Base-by-base conservation (phyloP, 805 yeast species). In the Spencermartinsiella europaea region DNA sequence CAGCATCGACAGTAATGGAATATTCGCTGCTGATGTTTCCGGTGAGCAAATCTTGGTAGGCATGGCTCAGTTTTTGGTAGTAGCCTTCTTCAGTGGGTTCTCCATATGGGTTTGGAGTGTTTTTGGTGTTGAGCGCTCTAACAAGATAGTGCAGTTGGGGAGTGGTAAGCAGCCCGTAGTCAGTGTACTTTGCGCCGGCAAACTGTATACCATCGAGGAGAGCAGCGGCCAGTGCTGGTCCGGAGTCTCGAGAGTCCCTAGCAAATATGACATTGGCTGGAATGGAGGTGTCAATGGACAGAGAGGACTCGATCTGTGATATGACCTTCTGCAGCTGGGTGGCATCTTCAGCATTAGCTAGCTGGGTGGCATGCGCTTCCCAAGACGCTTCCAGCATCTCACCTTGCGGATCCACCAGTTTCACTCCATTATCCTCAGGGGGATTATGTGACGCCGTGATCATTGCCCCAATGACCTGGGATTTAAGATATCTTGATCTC, bases 381-480 rank as follows among this genome's bases (percentile, higher is more conserved):
- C 99, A 93, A 4, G 72, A 57, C 45, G 80, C 79, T 47, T 78
- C 83, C 55, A 90, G 74, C 97, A 90, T 90, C 52, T 85, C 88
- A 21, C 98, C 97, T 62, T 75, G 57, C 38, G 98, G 97, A 55
- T 91, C 98, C 20, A 91, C 87, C n/a, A 93, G 73, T 66, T 91
- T 91, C 42, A 88, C 91, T 22, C 96, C 96, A 57, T 88, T 88
- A 62, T 90, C 97, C 36, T 72, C 71, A 0, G 97, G 95, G 0
- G 96, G 96, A 59, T 89, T 89, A 65, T 89, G 97, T 0, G 95
- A 85, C 0, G 96, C 97, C 1, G 97, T 93, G 59, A 93, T 82
- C 97, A 93, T 91, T 10, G 90, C 83, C n/a, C 99, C 99, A 25
- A 90, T 76, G 5, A 84, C 77, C 56, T 83, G 71, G 1, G 91